Evolutionary conservation across 331 rosid genomes (phyloP), one percentile per base, ranked within the genome.

Genomic region (Quercus phellos): DNA sequence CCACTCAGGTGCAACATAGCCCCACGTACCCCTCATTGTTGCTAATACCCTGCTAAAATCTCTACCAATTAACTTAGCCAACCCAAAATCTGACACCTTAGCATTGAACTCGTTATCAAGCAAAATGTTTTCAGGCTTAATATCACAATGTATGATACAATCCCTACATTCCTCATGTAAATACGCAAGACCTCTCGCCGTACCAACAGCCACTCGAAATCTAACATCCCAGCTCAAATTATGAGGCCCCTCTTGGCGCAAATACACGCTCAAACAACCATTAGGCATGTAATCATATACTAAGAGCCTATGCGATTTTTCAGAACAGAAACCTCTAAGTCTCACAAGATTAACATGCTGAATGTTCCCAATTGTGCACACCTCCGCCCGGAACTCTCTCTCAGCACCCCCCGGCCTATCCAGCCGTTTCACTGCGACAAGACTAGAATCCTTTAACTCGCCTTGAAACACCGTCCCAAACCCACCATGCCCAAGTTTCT

Each of bases 1-100:
- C 95, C 98, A 93, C 80, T 93, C 98, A 0, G 98, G 98, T 0
- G 98, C 98, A 12, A 93, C 92, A 68, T 93, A 93, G 43, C 98
- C 98, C 94, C 91, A 87, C 2, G 98, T 93, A 38, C 96, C 97
- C 75, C 91, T 89, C 98, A 89, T 86, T 67, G 97, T 91, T 16
- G 91, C 97, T 82, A 89, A 67, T 22, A 91, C 88, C 85, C 97
- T 82, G 38, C 98, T 93, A 69, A 88, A 93, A 58, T 91, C 98
- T 83, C 98, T 79, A 18, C 90, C 89, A 4, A 93, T 76, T 53
- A 93, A 92, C 88, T 87, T 93, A 0, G 98, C 98, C 30, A 93
- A 77, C 51, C 98, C 98, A 8, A 93, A 93, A 83, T 93, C 98
- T 0, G 98, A 93, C 55, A 93, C 94, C 76, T 91, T 93, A 13